Base-by-base conservation (phyloP, 2,329 filamentous ascomycete genomes). In the Metarhizium sp. region DNA sequence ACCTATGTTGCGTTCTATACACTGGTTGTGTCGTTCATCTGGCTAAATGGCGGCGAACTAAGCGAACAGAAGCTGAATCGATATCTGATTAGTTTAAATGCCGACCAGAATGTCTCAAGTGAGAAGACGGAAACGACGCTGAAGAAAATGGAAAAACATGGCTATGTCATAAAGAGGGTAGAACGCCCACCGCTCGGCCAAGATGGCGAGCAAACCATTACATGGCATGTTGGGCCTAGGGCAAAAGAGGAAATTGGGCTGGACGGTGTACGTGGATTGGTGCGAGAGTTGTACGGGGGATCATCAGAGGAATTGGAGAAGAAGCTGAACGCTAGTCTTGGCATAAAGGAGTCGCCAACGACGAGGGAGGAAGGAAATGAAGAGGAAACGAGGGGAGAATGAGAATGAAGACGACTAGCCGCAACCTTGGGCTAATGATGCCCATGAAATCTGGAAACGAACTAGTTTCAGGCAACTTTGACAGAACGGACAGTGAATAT, bases 221-320 rank as follows among this genome's bases (percentile, higher is more conserved):
- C 89, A 50, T 99, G 90, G 79, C 81, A 88, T 55, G 81, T 96
- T 14, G 94, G 94, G 0, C 87, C 90, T 6, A 80, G 94, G 25
- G 92, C 88, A 6, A 94, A 88, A 70, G 78, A 92, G 7, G 94
- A 97, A 70, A 81, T 97, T 40, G 89, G 88, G 0, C 77, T 85
- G n/a, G 79, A 84, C 51, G 89, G 88, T 0, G 87, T 94, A 13
- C 82, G 84, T 18, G 84, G 83, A 0, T 71, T 96, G 59, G 82
- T 91, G 4, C 72, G 82, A 66, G 70, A 78, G 54, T 75, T 86
- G 0, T 87, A 83, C 66, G 81, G 77, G 1, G 74, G 75, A 7
- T 73, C 74, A 48, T 72, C 73, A 2, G 73, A 78, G 3, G 80
- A 84, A 60, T 65, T 86, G 52, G 78, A 85, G 59, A 78, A 73